phyloP scores from a whole-genome alignment of 441 rosid genomes.

The Populus hybrid region DNA sequence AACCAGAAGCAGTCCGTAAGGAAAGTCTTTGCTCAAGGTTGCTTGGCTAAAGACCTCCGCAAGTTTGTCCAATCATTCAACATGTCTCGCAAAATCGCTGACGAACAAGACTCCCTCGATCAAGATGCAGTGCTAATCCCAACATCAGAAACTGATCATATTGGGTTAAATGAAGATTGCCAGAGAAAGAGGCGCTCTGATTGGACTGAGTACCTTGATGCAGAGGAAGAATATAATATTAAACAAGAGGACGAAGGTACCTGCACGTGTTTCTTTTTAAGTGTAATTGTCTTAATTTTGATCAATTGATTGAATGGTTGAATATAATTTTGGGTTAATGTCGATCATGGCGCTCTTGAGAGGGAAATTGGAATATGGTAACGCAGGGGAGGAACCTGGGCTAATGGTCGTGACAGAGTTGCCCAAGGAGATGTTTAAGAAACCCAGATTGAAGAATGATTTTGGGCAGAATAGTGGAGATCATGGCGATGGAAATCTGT shows the following conservation, averaged over 20 bases:
- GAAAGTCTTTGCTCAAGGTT: conserved; percentile 62
- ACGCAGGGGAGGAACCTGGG: not conserved
- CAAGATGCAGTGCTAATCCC: not conserved
- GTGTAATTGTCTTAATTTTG: not conserved
- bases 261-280: not conserved
- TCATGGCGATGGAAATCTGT: conserved; percentile 1
- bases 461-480: conserved; percentile 5
- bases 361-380: not conserved
- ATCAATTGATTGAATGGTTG: not conserved
- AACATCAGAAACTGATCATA: not conserved
- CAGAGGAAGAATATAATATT: conserved; percentile 10
- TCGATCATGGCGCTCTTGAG: not conserved
- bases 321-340: not conserved
- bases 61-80: conserved; percentile 70
- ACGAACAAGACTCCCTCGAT: conserved; percentile 8
- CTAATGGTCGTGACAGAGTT: not conserved
- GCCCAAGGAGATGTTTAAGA: conserved; percentile 47
- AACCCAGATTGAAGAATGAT: conserved; percentile 36
- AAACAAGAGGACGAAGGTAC: conserved; percentile 20
- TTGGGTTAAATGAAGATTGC: not conserved
- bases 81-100: conserved; percentile 51
- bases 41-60: conserved; percentile 73
- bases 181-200: conserved; percentile 40
- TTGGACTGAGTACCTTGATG: conserved; percentile 66
- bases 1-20: conserved; percentile 76